phyloP scores from a whole-genome alignment of 2,329 filamentous ascomycete genomes.

The Beauveria rudraprayagi region DNA sequence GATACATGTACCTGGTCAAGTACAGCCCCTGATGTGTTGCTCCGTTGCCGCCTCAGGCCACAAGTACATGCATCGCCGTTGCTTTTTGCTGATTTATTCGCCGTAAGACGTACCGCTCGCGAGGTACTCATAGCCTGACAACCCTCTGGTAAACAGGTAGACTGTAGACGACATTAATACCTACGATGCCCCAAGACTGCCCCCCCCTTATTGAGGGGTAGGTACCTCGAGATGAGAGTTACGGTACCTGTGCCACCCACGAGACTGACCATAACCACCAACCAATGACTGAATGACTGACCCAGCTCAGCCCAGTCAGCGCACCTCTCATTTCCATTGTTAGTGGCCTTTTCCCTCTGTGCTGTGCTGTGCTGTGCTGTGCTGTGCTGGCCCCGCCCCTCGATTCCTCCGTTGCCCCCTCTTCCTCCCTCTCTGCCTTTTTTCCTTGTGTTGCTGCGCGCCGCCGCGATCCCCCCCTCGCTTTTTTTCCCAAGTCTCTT shows the following conservation, averaged over 20 bases:
- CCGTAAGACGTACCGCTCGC: not conserved
- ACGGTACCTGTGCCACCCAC: slow-evolving; percentile 2
- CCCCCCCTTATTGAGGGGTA: slow-evolving; percentile 6
- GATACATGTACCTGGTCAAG: not conserved
- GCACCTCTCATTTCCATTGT: not conserved
- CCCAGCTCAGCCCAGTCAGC: not conserved
- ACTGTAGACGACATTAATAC: not conserved
- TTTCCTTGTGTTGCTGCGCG: not conserved
- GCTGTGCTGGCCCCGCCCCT: not conserved
- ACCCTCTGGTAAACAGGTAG: not conserved
- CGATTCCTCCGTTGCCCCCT: slow-evolving; percentile 3
- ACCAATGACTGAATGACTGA: not conserved
- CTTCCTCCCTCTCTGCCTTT: not conserved
- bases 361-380: not conserved
- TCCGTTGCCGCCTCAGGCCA: not conserved
- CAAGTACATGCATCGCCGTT: not conserved
- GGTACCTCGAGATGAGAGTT: slow-evolving; percentile 2
- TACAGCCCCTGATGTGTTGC: not conserved
- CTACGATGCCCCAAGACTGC: not conserved
- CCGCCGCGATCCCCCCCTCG: not conserved
- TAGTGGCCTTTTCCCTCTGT: not conserved
- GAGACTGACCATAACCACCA: not conserved
- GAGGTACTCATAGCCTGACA: not conserved
- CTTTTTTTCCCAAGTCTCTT: slow-evolving; percentile 7
- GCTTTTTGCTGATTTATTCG: not conserved